A percentile compares a stretch with the other conserved stretches of the same genome.
These are phyloP conservation scores for Ogataea hybrid DNA, from an alignment of 1,139 yeast genomes.

Conservation along the genomic window DNA sequence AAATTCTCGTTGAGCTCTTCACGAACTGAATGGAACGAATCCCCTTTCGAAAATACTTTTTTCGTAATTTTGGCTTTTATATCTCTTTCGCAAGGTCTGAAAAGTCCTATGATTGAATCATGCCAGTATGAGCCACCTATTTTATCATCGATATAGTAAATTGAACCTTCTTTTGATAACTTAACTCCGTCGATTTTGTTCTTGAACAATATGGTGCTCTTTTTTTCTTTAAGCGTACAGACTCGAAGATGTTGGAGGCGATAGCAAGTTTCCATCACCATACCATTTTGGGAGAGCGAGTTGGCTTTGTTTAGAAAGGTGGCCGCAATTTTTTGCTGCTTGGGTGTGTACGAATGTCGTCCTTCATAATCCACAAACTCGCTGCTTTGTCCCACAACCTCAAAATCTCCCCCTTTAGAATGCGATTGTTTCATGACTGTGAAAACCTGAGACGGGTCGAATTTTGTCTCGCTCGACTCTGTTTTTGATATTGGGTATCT, in stretches of 20 bases:
- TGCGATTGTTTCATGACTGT: no score
- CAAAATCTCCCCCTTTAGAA: no score
- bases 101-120: slow-evolving; percentile 44
- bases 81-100: slow-evolving; percentile 52
- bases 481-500: no score
- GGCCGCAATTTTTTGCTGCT: slow-evolving; percentile 1
- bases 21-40: slow-evolving; percentile 14
- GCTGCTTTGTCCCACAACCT: slow-evolving; percentile 10
- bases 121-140: slow-evolving; percentile 24
- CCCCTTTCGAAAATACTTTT: slow-evolving; percentile 28
- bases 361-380: slow-evolving; percentile 21
- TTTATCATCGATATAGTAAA: slow-evolving; percentile 33
- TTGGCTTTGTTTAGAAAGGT: slow-evolving; percentile 7
- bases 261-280: slow-evolving; percentile 17
- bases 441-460: no score
- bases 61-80: slow-evolving; percentile 42
- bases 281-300: slow-evolving; percentile 8
- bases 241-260: slow-evolving; percentile 8
- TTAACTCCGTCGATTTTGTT: slow-evolving; percentile 31
- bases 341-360: background rate
- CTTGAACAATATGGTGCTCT: slow-evolving; percentile 21
- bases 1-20: slow-evolving; percentile 10
- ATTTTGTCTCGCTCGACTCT: no score
- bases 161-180: slow-evolving; percentile 33
- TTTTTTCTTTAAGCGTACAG: slow-evolving; percentile 23